Conservation (phyloP, 2,329 filamentous ascomycete genomes). For the Plectosphaerella sp. region DNA sequence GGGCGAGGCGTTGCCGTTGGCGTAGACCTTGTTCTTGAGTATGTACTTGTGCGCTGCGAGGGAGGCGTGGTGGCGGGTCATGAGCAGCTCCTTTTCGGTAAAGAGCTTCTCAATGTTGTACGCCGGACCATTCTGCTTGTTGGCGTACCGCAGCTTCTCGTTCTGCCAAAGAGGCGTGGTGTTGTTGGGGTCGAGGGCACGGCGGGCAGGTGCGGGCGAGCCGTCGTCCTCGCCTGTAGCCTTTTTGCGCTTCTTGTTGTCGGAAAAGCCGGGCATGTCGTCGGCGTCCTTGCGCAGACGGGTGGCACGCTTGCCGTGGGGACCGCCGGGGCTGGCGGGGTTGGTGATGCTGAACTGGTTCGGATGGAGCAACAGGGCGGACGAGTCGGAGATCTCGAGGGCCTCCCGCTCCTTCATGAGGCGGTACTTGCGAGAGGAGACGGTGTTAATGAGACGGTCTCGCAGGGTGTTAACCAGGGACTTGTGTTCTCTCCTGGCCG, state of each 20-base stretch:
- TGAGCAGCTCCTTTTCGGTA: constrained; percentile 63
- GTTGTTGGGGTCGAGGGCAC: constrained; percentile 49
- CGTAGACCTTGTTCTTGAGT: constrained; percentile 48
- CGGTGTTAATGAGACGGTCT: constrained; percentile 60
- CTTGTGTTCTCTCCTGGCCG: constrained; percentile 57
- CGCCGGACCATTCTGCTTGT: constrained; percentile 53
- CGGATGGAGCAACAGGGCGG: constrained; percentile 60
- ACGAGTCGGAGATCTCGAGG: constrained; percentile 62
- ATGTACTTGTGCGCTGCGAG: constrained; percentile 59
- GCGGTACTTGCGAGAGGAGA: constrained; percentile 60
- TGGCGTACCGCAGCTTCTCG: constrained; percentile 49
- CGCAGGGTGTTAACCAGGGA: constrained; percentile 57
- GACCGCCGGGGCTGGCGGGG: constrained; percentile 58
- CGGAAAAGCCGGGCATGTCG: constrained; percentile 49
- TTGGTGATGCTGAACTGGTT: constrained; percentile 65
- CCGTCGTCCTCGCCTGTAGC: constrained; percentile 58
- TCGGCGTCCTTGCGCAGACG: constrained; percentile 58
- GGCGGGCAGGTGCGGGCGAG: constrained; percentile 54
- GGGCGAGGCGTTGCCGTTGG: constrained; percentile 42
- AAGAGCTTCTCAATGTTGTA: constrained; percentile 69
- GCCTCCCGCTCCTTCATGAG: constrained; percentile 64
- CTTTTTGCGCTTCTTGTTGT: constrained; percentile 59
- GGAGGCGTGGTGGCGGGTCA: constrained; percentile 61
- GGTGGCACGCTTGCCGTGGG: constrained; percentile 59
- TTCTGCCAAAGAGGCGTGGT: constrained; percentile 60